Evolutionary conservation across 1,139 yeast species (phyloP), one percentile per base, ranked within the genome.

Genomic region (Saccharomyces hybrid): DNA sequence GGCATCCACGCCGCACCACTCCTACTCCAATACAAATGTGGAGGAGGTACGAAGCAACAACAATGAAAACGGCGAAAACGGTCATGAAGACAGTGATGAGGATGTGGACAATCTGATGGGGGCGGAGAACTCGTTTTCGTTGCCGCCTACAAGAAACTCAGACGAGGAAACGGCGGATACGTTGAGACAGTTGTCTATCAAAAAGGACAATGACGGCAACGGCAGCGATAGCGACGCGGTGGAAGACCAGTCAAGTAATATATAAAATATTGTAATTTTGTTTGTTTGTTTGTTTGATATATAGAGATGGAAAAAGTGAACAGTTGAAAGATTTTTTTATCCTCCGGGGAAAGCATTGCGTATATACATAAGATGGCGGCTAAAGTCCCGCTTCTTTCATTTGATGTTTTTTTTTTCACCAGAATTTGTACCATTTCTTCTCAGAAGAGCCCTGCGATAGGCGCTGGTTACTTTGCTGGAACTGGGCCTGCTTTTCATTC

Each of bases 341-440:
- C 16, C 11, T 44, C 21, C 14, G 5, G 29, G 29, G 27, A 14
- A 27, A 24, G n/a, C 14, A 24, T 14, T 49, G 31, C 44, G 50
- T 48, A 56, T 49, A 46, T 48, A 42, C 48, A 51, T 49, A 49
- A 38, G 47, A 32, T 31, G 8, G n/a, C 11, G 26, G 29, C 9
- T 12, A 24, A 44, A 19, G 26, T 21, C 28, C 31, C 29, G 42
- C 6, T 24, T 28, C 6, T 29, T 11, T 29, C 14, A 5, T 19
- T 29, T 19, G 8, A 19, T n/a, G 28, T 11, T 24, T 27, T 5
- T 21, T 21, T 47, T 11, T 12, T 59, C 52, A 67, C 72, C 72
- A 68, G 50, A 68, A 61, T 53, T 65, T 65, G 54, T 65, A 68
- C 71, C 70, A 68, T 7, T 62, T 59, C 42, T 56, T 58, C n/a